Evolutionary conservation across 305 asterid genomes (phyloP).

Genomic region (Fraxinus sp.): DNA sequence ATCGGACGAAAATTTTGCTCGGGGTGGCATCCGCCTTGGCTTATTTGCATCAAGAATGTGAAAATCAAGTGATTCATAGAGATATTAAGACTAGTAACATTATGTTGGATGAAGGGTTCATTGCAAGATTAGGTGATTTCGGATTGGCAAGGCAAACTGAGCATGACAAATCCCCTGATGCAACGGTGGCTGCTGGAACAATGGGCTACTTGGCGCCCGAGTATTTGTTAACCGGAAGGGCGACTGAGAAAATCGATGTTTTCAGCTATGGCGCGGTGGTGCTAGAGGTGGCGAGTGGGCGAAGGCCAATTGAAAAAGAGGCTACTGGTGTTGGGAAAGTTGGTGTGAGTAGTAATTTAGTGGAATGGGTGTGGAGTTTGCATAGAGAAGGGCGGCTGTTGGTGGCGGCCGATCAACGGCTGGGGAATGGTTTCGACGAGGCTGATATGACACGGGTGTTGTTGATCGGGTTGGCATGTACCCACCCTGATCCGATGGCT

Average conservation of each 20-base stretch:
- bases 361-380: slow-evolving; percentile 86
- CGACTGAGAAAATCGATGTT: slow-evolving; percentile 72
- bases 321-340: slow-evolving; percentile 30
- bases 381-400: slow-evolving; percentile 55
- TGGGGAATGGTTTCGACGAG: slow-evolving; percentile 50
- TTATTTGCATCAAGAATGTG: slow-evolving; percentile 87
- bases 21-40: slow-evolving; percentile 91
- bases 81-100: slow-evolving; percentile 85
- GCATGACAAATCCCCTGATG: slow-evolving; percentile 85
- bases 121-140: slow-evolving; percentile 82
- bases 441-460: slow-evolving; percentile 60
- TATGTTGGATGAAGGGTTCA: slow-evolving; percentile 80
- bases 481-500: slow-evolving; percentile 77
- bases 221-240: slow-evolving; percentile 76
- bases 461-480: slow-evolving; percentile 66
- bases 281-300: slow-evolving; percentile 83
- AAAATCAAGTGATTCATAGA: slow-evolving; percentile 81
- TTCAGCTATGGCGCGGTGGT: slow-evolving; percentile 85
- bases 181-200: slow-evolving; percentile 87
- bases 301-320: slow-evolving; percentile 77
- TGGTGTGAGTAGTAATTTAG: slow-evolving; percentile 49
- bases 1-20: slow-evolving; percentile 51
- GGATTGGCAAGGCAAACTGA: slow-evolving; percentile 77
- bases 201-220: slow-evolving; percentile 97
- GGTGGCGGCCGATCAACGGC: slow-evolving; percentile 52